Conservation (phyloP, 345 rosid genomes). For the Carallia brachiata region DNA sequence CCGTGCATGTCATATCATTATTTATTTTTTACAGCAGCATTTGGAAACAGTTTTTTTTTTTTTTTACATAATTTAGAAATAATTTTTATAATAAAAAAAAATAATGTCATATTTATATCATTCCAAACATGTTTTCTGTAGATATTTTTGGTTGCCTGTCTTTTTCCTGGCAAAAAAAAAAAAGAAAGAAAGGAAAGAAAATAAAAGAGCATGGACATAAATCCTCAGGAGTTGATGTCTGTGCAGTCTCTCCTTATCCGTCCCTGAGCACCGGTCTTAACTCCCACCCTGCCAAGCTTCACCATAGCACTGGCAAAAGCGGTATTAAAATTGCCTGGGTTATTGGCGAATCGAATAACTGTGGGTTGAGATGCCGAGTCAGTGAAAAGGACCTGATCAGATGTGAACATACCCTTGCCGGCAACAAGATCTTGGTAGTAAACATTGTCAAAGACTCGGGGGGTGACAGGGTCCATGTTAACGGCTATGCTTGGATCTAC, state of each 20-base stretch:
- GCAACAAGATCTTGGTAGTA: constrained; percentile 68
- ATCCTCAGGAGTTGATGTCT: constrained; percentile 42
- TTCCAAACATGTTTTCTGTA: too few species aligned
- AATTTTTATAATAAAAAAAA: too few species aligned
- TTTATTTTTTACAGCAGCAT: too few species aligned
- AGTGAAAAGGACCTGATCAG: constrained; percentile 61
- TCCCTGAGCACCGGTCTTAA: constrained; percentile 62
- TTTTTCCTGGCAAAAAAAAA: too few species aligned
- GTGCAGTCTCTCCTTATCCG: constrained; percentile 66
- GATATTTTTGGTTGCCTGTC: too few species aligned
- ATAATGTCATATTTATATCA: too few species aligned
- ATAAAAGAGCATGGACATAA: not conserved
- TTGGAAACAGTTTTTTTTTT: too few species aligned
- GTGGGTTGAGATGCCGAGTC: constrained; percentile 49
- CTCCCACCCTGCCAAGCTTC: constrained; percentile 75
- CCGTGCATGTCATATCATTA: too few species aligned
- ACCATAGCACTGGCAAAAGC: constrained; percentile 68
- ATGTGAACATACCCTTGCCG: constrained; percentile 70
- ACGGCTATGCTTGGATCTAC: constrained; percentile 54
- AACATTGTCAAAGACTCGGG: constrained; percentile 53
- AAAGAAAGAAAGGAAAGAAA: too few species aligned
- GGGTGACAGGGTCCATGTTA: constrained; percentile 58
- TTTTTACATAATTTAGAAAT: too few species aligned
- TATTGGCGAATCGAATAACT: constrained; percentile 58
- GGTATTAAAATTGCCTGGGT: constrained; percentile 41